Evolutionary conservation across 352 stramenopile genomes (phyloP).

Genomic region (Pythium dissimile): DNA sequence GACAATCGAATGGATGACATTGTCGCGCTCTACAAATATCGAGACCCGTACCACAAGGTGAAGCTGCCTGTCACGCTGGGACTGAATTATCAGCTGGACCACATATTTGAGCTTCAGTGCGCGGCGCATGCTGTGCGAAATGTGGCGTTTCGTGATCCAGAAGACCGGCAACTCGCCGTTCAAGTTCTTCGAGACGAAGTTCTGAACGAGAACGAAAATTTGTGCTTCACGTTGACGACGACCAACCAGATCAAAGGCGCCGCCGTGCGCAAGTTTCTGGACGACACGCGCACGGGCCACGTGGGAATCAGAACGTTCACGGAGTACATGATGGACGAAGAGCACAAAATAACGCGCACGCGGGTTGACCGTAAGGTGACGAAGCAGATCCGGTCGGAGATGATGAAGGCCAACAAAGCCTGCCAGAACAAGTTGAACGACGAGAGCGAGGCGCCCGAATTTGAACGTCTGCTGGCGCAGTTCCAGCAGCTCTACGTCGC

Average conservation of each 20-base stretch:
- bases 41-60: background rate
- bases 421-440: background rate
- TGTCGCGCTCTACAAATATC: background rate
- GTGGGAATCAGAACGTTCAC: background rate
- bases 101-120: background rate
- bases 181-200: background rate
- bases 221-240: background rate
- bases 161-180: background rate
- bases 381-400: background rate
- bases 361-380: background rate
- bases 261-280: background rate
- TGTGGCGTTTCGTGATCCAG: background rate
- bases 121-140: background rate
- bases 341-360: background rate
- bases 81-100: background rate
- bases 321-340: background rate
- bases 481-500: background rate
- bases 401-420: conserved; percentile 2
- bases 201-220: background rate
- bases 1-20: background rate
- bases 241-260: conserved; percentile 5
- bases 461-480: background rate
- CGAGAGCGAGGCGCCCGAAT: conserved; percentile 1
- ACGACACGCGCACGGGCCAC: conserved; percentile 3
- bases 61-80: background rate